Evolutionary conservation across 495 filamentous ascomycete species (phyloP), one percentile per base, ranked within the genome.

Genomic region (Xylaria sp.): DNA sequence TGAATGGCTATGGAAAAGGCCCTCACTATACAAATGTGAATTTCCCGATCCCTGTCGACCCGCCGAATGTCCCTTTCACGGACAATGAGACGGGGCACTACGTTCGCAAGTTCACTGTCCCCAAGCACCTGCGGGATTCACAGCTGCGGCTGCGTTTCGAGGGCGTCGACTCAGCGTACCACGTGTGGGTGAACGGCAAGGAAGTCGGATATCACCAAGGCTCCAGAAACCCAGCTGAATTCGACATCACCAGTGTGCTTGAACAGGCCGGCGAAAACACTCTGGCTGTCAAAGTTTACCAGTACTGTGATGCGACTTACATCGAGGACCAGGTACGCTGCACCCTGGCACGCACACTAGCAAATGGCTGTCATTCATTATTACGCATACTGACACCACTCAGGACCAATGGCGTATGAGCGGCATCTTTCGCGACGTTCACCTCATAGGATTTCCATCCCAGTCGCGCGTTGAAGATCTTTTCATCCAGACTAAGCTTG

Each of bases 151-250:
- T 92, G 41, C 83, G 90, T 19, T 91, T 91, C 65, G 90, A 92
- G 35, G 90, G 90, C 19, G 90, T 92, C 0, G 90, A 91, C 72
- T 89, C 88, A 70, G 88, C 90, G 9, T 92, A 89, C 73, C 87
- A 91, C 71, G 75, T 91, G 44, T 91, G 86, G 85, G 80, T 92
- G 19, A 92, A 92, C 63, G 85, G 84, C 0, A 77, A 80, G 11
- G 76, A 85, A 50, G 80, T 91, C 9, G 90, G 90, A 43, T 92
- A 92, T 72, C 85, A 85, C 17, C 89, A 92, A 73, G 90, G 90
- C 0, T 87, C 87, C 24, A 80, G 90, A 50, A 92, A 91, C 73
- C 81, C 90, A 5, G 79, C 87, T 17, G 90, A 92, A 69, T 91
- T 89, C 61, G 89, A 91, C 71, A 76, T 92, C 31, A 87, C 87